Percentiles rank a stretch among this genome's conserved stretches.
phyloP scores from a whole-genome alignment of 495 filamentous ascomycete genomes.

The Pseudevernia furfuracea region DNA sequence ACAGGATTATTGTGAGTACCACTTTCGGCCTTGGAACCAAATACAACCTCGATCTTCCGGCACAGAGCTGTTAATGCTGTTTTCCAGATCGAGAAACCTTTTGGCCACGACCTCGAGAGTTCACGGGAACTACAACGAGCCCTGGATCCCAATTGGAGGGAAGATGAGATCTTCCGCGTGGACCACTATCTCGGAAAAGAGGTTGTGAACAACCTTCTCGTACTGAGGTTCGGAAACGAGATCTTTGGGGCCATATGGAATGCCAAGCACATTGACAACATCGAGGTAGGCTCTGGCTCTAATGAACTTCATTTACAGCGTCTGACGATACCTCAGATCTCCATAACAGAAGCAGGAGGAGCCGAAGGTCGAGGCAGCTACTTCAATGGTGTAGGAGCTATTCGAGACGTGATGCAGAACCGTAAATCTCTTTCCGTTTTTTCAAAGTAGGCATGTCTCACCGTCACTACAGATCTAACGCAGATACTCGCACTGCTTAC shows the following conservation, averaged over 20 bases:
- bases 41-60: too few species aligned
- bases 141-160: constrained; percentile 91
- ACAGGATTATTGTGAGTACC: constrained; percentile 28
- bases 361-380: constrained; percentile 97
- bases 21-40: neutral
- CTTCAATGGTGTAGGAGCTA: constrained; percentile 97
- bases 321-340: constrained; percentile 49
- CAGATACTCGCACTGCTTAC: constrained; percentile 91
- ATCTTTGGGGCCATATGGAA: constrained; percentile 99
- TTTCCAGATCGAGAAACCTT: constrained; percentile 89
- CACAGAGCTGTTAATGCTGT: constrained; percentile 12
- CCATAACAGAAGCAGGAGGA: constrained; percentile 97
- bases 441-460: neutral
- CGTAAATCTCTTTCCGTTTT: constrained; percentile 40
- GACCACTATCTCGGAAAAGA: constrained; percentile 99
- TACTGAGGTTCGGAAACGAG: constrained; percentile 94
- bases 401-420: constrained; percentile 97
- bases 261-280: constrained; percentile 95
- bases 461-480: constrained; percentile 55
- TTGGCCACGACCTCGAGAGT: constrained; percentile 89
- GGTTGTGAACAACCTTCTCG: constrained; percentile 99
- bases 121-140: constrained; percentile 90
- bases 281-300: constrained; percentile 42
- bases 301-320: neutral
- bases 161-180: constrained; percentile 98